phyloP scores from a whole-genome alignment of 2,329 filamentous ascomycete species.

The Ascochyta lentis region DNA sequence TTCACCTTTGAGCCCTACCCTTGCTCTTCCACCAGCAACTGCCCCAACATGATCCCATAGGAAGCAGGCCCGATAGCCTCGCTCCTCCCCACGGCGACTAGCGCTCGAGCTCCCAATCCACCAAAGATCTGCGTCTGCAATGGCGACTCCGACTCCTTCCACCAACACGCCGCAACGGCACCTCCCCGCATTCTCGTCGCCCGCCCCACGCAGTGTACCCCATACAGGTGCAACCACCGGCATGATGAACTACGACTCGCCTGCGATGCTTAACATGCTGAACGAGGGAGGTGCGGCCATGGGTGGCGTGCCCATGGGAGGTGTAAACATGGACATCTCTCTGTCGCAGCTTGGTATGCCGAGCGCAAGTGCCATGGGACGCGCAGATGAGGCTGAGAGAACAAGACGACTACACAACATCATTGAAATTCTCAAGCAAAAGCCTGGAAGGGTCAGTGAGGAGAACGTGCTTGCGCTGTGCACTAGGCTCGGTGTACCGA shows the following conservation, averaged over 20 bases:
- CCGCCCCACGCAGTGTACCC: slow-evolving; percentile 53
- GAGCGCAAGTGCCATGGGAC: slow-evolving; percentile 46
- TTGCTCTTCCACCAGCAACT: slow-evolving; percentile 6
- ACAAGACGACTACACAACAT: slow-evolving; percentile 63
- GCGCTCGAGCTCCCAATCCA: background rate
- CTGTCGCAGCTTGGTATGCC: slow-evolving; percentile 52
- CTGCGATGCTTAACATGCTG: slow-evolving; percentile 52
- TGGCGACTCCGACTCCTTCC: slow-evolving; percentile 49
- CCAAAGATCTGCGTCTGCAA: slow-evolving; percentile 10
- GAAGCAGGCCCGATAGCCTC: background rate
- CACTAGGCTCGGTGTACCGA: slow-evolving; percentile 68
- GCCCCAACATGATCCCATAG: slow-evolving; percentile 17
- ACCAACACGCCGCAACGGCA: slow-evolving; percentile 48
- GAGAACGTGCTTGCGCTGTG: slow-evolving; percentile 76
- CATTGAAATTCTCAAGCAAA: slow-evolving; percentile 70
- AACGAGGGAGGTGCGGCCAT: slow-evolving; percentile 49
- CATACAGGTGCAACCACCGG: slow-evolving; percentile 42
- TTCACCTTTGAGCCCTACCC: slow-evolving; percentile 8
- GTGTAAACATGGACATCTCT: slow-evolving; percentile 46
- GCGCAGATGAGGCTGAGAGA: slow-evolving; percentile 61
- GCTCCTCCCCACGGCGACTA: slow-evolving; percentile 2
- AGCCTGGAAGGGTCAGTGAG: slow-evolving; percentile 74
- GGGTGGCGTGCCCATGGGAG: slow-evolving; percentile 48
- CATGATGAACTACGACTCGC: slow-evolving; percentile 51
- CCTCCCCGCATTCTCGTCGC: slow-evolving; percentile 48